A percentile compares a stretch with the other conserved stretches of the same genome.
Conservation (phyloP, 345 rosid species). For the Chamaenerion angustifolium region DNA sequence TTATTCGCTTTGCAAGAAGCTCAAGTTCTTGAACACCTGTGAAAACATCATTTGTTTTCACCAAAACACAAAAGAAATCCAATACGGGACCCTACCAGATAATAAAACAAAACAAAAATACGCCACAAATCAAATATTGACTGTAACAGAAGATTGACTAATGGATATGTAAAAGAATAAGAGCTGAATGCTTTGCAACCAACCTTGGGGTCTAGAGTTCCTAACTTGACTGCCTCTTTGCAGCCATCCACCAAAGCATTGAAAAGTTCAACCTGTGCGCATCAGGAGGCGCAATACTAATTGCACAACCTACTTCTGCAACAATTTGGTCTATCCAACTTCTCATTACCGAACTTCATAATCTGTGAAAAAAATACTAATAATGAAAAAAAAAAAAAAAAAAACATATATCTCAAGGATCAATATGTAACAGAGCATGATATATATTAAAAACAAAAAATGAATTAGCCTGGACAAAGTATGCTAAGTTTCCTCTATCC, state of each 20-base stretch:
- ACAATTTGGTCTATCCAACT: constrained; percentile 55
- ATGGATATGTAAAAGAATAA: not conserved
- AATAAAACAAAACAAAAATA: not conserved
- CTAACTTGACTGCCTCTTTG: no score
- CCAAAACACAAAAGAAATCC: constrained; percentile 94
- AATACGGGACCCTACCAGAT: constrained; percentile 66
- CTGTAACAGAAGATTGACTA: not conserved
- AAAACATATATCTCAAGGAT: no score
- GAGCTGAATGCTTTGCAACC: constrained; percentile 3
- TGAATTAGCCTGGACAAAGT: no score
- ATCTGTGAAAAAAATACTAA: constrained; percentile 39
- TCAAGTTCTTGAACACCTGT: constrained; percentile 82
- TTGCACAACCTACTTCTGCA: constrained; percentile 74
- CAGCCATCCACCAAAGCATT: constrained; percentile 82
- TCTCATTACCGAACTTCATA: constrained; percentile 79
- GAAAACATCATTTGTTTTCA: constrained; percentile 73
- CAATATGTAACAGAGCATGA: no score
- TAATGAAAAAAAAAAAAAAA: no score
- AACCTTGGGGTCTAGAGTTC: no score
- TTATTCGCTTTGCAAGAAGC: no score
- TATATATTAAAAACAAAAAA: no score
- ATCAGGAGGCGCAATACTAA: constrained; percentile 63
- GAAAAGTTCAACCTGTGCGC: constrained; percentile 86
- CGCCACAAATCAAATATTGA: not conserved
- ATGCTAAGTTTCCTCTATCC: no score